Evolutionary conservation across 495 filamentous ascomycete genomes (phyloP).

Genomic region (Aspergillus panamensis): DNA sequence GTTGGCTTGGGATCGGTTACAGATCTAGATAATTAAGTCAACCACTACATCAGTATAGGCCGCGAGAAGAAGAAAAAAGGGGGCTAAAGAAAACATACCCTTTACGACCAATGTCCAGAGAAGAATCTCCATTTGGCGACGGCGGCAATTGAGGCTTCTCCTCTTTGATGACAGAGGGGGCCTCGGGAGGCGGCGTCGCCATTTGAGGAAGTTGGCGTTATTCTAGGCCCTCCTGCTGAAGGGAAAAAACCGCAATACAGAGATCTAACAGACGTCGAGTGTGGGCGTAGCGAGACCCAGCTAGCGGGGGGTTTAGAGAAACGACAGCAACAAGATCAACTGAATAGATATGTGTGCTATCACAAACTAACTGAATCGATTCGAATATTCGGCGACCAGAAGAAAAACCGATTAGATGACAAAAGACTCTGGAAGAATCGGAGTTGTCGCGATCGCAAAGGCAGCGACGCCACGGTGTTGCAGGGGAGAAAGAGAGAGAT

Average conservation of each 20-base stretch:
- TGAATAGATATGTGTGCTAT: conserved; percentile 35
- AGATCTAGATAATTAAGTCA: conserved; percentile 19
- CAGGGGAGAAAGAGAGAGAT: conserved; percentile 14
- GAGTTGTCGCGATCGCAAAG: conserved; percentile 18
- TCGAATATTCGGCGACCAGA: conserved; percentile 24
- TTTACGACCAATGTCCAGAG: conserved; percentile 27
- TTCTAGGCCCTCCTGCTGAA: conserved; percentile 19
- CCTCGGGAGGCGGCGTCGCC: conserved; percentile 51
- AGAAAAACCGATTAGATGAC: conserved; percentile 28
- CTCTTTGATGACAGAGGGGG: conserved; percentile 38
- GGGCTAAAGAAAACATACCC: conserved; percentile 30
- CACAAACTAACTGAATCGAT: conserved; percentile 34
- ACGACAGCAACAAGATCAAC: conserved; percentile 27
- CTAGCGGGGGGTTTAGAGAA: conserved; percentile 23
- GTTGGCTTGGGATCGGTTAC: conserved; percentile 24
- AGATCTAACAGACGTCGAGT: conserved; percentile 22
- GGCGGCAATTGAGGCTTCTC: conserved; percentile 47
- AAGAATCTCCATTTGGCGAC: conserved; percentile 37
- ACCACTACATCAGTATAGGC: conserved; percentile 4
- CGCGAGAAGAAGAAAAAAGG: not conserved
- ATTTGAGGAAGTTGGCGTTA: conserved; percentile 30
- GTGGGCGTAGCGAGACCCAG: conserved; percentile 19
- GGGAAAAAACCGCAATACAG: conserved; percentile 26
- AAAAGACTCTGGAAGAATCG: conserved; percentile 22
- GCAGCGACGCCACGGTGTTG: conserved; percentile 20